Base-by-base conservation (phyloP, 129 eudicot genomes). In the Tagetes erecta region DNA sequence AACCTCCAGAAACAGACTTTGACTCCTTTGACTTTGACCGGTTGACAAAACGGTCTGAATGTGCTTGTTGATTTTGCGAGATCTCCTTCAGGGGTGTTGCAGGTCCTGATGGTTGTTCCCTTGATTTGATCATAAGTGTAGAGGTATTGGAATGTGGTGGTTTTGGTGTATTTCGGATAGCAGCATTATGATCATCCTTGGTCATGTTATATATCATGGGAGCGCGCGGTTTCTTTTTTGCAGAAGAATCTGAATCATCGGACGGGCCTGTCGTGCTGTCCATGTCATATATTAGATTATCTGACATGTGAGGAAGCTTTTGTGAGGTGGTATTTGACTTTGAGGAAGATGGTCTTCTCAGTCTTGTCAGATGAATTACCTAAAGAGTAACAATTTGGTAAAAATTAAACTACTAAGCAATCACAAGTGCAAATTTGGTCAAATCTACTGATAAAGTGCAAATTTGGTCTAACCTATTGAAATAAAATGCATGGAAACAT, bases 201-300 rank as follows among this genome's bases (percentile, higher is more conserved):
- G 44, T 52, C 9, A 79, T 8, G 75, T 57, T 7, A 8, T 65
- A 51, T 3, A 69, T 6, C 1, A 34, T 10, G 9, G 81, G 80
- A 64, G 55, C 8, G 37, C 64, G 84, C 8, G 31, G 46, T 12
- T 33, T 79, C 71, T 27, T 78, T 51, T 59, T 78, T 6, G 79
- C 34, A 38, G 85, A 51, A 46, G 84, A 69, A 70, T 93, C 98
- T 42, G 96, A 87, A 90, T 90, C 97, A 30, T 89, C 87, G 42
- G 98, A 93, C 5, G 91, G 84, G 64, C 89, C 77, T 30, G 95
- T 89, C n/a, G 90, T 78, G 75, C 92, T 72, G 36, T 90, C 97
- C 97, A 88, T 88, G 74, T 86, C 91, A 33, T 84, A 90, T 11
- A 90, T 35, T 52, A 88, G 80, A 59, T 93, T 90, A 77, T 93